Conservation (phyloP, 805 yeast genomes). For the Wickerhamomyces bisporus region DNA sequence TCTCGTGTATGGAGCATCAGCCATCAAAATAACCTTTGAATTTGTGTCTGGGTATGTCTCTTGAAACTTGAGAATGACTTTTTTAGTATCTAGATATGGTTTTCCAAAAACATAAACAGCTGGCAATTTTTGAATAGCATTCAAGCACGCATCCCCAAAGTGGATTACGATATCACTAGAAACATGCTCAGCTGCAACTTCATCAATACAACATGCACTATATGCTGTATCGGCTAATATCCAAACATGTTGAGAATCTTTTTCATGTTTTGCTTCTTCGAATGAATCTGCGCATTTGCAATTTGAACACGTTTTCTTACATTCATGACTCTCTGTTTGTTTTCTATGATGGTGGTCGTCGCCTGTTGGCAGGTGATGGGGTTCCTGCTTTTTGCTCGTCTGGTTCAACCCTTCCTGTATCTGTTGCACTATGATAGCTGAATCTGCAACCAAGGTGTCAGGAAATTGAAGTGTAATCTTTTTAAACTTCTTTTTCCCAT, state of each 20-base stretch:
- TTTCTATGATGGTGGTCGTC: conserved; percentile 1
- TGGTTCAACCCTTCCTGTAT: conserved; percentile 33
- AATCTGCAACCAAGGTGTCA: conserved; percentile 70
- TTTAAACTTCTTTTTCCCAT: conserved; percentile 29
- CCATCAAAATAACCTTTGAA: conserved; percentile 56
- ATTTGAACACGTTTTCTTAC: conserved; percentile 16
- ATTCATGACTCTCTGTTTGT: conserved; percentile 10
- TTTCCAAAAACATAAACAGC: conserved; percentile 78
- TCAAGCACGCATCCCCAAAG: conserved; percentile 92
- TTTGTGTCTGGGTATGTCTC: conserved; percentile 34
- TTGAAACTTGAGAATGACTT: conserved; percentile 35
- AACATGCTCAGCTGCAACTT: conserved; percentile 94
- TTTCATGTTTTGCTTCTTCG: background rate
- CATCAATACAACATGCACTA: conserved; percentile 93
- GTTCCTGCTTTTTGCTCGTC: conserved; percentile 14
- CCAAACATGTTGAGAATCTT: conserved; percentile 47
- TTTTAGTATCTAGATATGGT: conserved; percentile 45
- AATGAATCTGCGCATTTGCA: conserved; percentile 23
- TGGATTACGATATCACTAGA: conserved; percentile 80
- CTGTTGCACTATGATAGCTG: conserved; percentile 60
- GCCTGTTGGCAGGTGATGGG: conserved; percentile 1
- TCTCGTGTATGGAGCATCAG: conserved; percentile 63
- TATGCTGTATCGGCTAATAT: conserved; percentile 94
- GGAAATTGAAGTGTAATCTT: conserved; percentile 87
- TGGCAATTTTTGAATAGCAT: conserved; percentile 65